phyloP scores from a whole-genome alignment of 805 yeast genomes.

The Candida succiphila region DNA sequence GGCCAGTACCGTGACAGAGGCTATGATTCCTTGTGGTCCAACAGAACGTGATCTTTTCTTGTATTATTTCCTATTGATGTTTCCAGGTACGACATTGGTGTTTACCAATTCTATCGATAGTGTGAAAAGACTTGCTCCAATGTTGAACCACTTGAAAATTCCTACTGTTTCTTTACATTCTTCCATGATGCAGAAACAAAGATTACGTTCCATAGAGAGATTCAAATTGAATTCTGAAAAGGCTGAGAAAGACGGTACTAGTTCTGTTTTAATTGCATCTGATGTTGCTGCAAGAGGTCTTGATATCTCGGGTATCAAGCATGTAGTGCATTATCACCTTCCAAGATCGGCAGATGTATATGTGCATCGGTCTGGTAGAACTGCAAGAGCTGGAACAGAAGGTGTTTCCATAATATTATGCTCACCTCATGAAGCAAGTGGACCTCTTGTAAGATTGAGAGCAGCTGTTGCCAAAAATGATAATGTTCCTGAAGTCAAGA shows the following conservation, averaged over 20 bases:
- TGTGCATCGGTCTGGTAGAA: constrained; percentile 94
- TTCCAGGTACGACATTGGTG: constrained; percentile 82
- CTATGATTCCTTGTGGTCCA: constrained; percentile 85
- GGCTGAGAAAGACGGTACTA: constrained; percentile 29
- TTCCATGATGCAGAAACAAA: constrained; percentile 89
- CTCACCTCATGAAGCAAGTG: constrained; percentile 88
- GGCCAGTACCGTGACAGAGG: constrained; percentile 67
- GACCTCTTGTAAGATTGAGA: constrained; percentile 72
- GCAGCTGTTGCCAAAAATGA: constrained; percentile 33
- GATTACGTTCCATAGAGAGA: constrained; percentile 76
- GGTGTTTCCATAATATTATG: constrained; percentile 95
- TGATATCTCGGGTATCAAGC: constrained; percentile 84
- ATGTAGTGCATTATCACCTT: constrained; percentile 91
- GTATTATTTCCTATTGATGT: constrained; percentile 78
- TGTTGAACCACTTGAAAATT: constrained; percentile 58
- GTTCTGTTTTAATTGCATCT: constrained; percentile 77
- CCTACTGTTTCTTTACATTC: constrained; percentile 78
- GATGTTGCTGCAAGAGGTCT: constrained; percentile 98
- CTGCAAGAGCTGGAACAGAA: constrained; percentile 91
- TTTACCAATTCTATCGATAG: constrained; percentile 95
- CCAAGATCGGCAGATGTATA: constrained; percentile 93
- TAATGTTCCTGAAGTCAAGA: constrained; percentile 42
- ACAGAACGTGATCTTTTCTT: constrained; percentile 82
- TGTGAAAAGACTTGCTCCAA: constrained; percentile 76
- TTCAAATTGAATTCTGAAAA: constrained; percentile 41